phyloP scores from a whole-genome alignment of 257 asterid species.

The Primulina huaijiensis region DNA sequence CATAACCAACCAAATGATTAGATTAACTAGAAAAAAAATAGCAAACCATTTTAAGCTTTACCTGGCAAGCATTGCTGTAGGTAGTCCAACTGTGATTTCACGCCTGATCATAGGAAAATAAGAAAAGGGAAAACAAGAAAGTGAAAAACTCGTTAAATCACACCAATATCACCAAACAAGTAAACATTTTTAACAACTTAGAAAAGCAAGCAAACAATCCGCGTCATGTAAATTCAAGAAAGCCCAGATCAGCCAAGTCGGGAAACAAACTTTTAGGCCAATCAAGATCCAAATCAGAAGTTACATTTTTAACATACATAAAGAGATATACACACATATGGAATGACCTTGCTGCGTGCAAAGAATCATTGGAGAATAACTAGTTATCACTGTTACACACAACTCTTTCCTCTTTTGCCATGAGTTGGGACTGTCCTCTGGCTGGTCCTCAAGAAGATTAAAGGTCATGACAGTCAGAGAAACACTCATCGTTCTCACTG shows the following conservation, averaged over 20 bases:
- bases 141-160: slow-evolving; percentile 16
- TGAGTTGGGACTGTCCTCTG: slow-evolving; percentile 74
- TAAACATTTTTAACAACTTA: slow-evolving; percentile 16
- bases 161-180: slow-evolving; percentile 23
- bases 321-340: neutral
- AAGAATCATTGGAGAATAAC: slow-evolving; percentile 85
- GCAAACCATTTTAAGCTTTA: slow-evolving; percentile 29
- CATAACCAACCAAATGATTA: neutral
- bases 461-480: slow-evolving; percentile 86
- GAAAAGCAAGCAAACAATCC: slow-evolving; percentile 27
- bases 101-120: slow-evolving; percentile 46
- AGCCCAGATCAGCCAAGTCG: slow-evolving; percentile 45
- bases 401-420: slow-evolving; percentile 95
- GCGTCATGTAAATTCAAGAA: slow-evolving; percentile 25
- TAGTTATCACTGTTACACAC: slow-evolving; percentile 80
- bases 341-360: slow-evolving; percentile 90
- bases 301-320: slow-evolving; percentile 8
- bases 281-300: slow-evolving; percentile 23
- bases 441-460: slow-evolving; percentile 92
- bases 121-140: slow-evolving; percentile 9
- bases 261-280: slow-evolving; percentile 22
- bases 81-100: slow-evolving; percentile 88
- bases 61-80: slow-evolving; percentile 95
- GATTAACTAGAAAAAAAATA: neutral
- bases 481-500: slow-evolving; percentile 64